Base-by-base conservation (phyloP, 2,329 filamentous ascomycete species). In the Teratosphaeria gauchensis region DNA sequence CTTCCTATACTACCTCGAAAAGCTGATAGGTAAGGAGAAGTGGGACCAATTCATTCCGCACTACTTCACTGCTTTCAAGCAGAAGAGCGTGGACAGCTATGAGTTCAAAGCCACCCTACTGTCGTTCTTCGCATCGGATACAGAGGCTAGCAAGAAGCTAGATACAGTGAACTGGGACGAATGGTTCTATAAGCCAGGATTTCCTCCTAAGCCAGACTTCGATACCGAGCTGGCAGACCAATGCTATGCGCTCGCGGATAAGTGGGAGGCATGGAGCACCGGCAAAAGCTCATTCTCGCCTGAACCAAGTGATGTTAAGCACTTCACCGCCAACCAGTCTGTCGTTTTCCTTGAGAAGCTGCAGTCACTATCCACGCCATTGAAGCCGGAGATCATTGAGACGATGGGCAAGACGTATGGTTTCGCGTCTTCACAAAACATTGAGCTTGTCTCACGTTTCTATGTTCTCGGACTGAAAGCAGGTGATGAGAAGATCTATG, bases 21-120 rank as follows among this genome's bases (percentile, higher is more conserved):
- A 87, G 53, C 78, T 96, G 1, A 82, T 97, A 3, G 89, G 90
- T 38, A 87, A 89, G 61, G 81, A 87, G n/a, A 88, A 88, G 71
- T 99, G 94, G 77, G 90, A 97, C 79, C 88, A 85, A 66, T 99
- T 97, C 75, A 96, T 97, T 69, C 91, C 92, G 16, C 86, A 96
- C 73, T 96, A 97, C 77, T 97, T 97, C 73, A 85, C 82, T 32
- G 89, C 83, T 46, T 97, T 88, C 83, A 85, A 88, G 59, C 83
- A 84, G 69, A 92, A 91, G 74, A 96, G 90, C 1, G 81, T 99
- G 7, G 91, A 96, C 74, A 95, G 90, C 1, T 95, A 89, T 67
- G 90, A 97, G 69, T 99, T 99, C 82, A 95, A 92, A 72, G 80
- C 87, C 55, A 95, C 90, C 0, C 86, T 96, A 56, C 72, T 96